phyloP scores from a whole-genome alignment of 305 asterid genomes.

The Stenogyne calaminthoides region DNA sequence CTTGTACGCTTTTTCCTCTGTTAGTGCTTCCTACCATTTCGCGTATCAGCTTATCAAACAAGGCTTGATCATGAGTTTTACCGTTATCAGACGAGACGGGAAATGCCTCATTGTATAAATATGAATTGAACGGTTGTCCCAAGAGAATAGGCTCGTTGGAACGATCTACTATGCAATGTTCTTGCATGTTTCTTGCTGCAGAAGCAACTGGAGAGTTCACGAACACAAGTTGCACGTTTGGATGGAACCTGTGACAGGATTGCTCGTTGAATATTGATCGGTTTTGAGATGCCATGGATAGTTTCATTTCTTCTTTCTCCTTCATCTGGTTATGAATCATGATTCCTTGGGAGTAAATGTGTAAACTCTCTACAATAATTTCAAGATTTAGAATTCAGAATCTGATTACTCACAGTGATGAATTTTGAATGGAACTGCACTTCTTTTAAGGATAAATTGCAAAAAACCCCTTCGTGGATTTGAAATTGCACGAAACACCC shows the following conservation, averaged over 20 bases:
- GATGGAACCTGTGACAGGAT: slow-evolving; percentile 3
- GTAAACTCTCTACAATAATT: slow-evolving; percentile 45
- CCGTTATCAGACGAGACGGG: slow-evolving; percentile 10
- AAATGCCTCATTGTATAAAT: background rate
- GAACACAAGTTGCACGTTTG: background rate
- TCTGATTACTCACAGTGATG: too few species aligned
- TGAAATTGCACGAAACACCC: too few species aligned
- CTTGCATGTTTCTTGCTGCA: background rate
- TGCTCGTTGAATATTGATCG: background rate
- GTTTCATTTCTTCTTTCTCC: slow-evolving; percentile 28
- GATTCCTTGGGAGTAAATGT: slow-evolving; percentile 30
- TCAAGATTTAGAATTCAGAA: slow-evolving; percentile 17
- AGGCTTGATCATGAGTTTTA: slow-evolving; percentile 27
- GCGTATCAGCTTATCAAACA: slow-evolving; percentile 34
- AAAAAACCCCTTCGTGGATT: too few species aligned
- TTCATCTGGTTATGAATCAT: slow-evolving; percentile 6
- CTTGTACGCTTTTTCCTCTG: slow-evolving; percentile 26
- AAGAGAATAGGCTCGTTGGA: slow-evolving; percentile 9
- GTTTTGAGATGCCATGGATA: slow-evolving; percentile 2
- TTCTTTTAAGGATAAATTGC: too few species aligned
- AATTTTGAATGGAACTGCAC: too few species aligned
- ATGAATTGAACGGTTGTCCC: slow-evolving; percentile 11
- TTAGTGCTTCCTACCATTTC: slow-evolving; percentile 33
- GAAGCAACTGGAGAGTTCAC: slow-evolving; percentile 10
- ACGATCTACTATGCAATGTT: background rate